Conservation (phyloP, 108 stramenopile genomes). For the Mediolabrus comicus region DNA sequence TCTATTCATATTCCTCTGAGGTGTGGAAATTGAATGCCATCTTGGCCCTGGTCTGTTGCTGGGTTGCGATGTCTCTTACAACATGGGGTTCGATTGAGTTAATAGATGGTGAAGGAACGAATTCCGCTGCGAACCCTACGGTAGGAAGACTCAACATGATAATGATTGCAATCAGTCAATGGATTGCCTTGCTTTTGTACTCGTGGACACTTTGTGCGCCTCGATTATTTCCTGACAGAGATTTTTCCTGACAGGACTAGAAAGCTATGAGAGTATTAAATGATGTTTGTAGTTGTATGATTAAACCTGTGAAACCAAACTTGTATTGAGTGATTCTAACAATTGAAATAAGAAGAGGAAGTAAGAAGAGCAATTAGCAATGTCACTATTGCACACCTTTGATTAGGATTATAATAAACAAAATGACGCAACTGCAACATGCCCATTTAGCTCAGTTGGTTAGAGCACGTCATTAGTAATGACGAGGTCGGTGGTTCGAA, state of each 20-base stretch:
- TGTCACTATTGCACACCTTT: no score
- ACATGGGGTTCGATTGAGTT: conserved; percentile 82
- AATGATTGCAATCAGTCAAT: conserved; percentile 87
- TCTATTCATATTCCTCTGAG: conserved; percentile 25
- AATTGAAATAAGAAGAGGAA: no score
- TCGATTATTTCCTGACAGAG: conserved; percentile 84
- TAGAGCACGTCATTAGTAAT: no score
- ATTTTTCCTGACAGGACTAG: conserved; percentile 71
- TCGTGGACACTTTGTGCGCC: conserved; percentile 91
- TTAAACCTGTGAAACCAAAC: no score
- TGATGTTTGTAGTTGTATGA: no score
- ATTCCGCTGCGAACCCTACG: conserved; percentile 80
- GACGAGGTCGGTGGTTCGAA: no score
- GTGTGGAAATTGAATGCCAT: conserved; percentile 92
- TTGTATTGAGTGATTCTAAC: no score
- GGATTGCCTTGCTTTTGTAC: conserved; percentile 82
- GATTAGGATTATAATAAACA: no score
- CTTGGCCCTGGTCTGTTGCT: conserved; percentile 76
- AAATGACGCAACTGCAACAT: no score
- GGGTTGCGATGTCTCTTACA: conserved; percentile 90
- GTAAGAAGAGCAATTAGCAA: no score
- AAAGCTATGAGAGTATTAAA: neutral
- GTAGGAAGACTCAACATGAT: conserved; percentile 87
- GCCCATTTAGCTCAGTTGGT: no score
- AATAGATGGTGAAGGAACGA: conserved; percentile 35